Evolutionary conservation across 1,284 basidiomycete genomes (phyloP), one percentile per base, ranked within the genome.

Genomic region (Leccinum proliferum): DNA sequence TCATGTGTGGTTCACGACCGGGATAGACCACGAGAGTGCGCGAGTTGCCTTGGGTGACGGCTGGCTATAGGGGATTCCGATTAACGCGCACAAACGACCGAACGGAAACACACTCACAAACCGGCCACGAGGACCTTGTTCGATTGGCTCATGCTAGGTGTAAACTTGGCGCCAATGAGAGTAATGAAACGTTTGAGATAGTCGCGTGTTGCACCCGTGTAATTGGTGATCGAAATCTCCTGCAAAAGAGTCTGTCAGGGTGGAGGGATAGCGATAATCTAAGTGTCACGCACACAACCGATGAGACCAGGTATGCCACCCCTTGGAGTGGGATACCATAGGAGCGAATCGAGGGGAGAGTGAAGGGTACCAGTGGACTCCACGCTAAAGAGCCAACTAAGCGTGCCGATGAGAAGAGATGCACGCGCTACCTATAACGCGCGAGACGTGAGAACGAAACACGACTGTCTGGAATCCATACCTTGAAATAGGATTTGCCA

Each of bases 1-100:
- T 91, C 93, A 96, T 0, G 83, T 80, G 69, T 96, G 94, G 67
- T 94, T 95, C 12, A 96, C 89, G 62, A 95, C 79, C 0, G 92
- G 89, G 63, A 96, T 90, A 1, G 83, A 84, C 94, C 94, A 96
- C 0, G 85, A 79, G 9, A 79, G 77, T 0, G 93, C 92, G 69
- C 89, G 90, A 7, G 77, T 75, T 0, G 90, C 86, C 59, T 68
- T 69, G 7, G 68, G 66, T 3, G 68, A 70, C 3, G 65, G 66
- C 37, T 66, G 66, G 61, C 70, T 76, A 43, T n/a, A 25, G 21
- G 1, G 6, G 5, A 2, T 41, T 52, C 58, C 8, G 25, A 32
- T 48, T 7, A 3, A 53, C 29, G 9, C 15, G 10, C 11, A 5
- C 8, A 3, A 14, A 7, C 1, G 11, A 56, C 3, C 2, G 46